These are phyloP conservation scores for Aquilaria agallochum DNA, from an alignment of 441 rosid genomes.

Conservation along the genomic window DNA sequence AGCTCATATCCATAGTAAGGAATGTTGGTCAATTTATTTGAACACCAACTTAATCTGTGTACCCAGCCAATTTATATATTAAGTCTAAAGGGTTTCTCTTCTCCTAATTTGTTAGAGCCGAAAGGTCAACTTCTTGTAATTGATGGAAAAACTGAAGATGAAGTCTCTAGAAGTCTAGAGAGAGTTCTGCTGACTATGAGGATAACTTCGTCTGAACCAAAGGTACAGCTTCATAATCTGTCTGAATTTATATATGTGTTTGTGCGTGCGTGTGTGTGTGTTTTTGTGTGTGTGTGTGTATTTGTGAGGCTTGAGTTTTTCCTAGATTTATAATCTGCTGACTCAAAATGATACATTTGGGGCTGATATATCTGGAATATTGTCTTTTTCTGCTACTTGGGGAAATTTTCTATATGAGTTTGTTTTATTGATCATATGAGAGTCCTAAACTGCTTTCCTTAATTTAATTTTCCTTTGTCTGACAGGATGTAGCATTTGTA, in stretches of 20 bases:
- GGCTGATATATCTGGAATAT: neutral
- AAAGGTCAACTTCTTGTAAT: slow-evolving; percentile 96
- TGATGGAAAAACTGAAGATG: slow-evolving; percentile 94
- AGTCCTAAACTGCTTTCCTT: neutral
- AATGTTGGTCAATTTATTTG: no score
- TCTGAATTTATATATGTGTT: neutral
- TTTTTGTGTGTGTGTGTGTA: neutral
- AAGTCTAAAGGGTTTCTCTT: slow-evolving; percentile 8
- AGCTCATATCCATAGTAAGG: no score
- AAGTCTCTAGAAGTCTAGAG: slow-evolving; percentile 85
- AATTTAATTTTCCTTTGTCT: neutral
- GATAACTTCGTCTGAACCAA: slow-evolving; percentile 86
- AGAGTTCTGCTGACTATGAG: slow-evolving; percentile 98
- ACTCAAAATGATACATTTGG: neutral
- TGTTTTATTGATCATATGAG: slow-evolving; percentile 6
- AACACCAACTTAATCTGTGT: neutral
- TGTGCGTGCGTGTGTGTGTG: no score
- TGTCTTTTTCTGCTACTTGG: slow-evolving; percentile 5
- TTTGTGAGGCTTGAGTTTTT: neutral
- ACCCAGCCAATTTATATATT: neutral
- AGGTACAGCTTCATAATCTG: slow-evolving; percentile 46
- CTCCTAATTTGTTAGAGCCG: slow-evolving; percentile 55
- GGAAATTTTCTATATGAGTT: slow-evolving; percentile 5
- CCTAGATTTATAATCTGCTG: neutral
- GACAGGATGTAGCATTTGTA: slow-evolving; percentile 94